These are phyloP conservation scores for Rhodotorula sp. DNA, from an alignment of 1,284 basidiomycete species.

Conservation along the genomic window DNA sequence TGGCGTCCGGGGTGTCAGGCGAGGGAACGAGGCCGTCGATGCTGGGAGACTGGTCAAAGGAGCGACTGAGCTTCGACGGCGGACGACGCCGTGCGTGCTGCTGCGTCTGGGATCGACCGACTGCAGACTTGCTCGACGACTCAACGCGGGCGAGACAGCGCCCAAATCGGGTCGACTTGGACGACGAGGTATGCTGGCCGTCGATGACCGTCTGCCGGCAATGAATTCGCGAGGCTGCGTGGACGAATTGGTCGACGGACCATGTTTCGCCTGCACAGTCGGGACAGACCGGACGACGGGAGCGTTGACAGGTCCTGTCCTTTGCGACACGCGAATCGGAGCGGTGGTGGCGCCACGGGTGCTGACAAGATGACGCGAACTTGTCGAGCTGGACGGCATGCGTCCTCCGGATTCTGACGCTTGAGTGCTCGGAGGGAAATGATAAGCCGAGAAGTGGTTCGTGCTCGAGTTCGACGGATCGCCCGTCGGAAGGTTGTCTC, in stretches of 20 bases:
- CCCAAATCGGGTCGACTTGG: conserved; percentile 2
- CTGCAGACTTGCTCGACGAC: conserved; percentile 12
- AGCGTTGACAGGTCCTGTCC: no score
- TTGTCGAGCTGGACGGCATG: no score
- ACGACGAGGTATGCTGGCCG: neutral
- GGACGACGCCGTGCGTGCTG: neutral
- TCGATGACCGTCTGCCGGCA: conserved; percentile 9
- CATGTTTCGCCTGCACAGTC: neutral
- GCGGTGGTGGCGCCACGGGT: neutral
- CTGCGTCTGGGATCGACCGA: neutral
- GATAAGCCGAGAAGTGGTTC: no score
- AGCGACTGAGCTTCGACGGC: neutral
- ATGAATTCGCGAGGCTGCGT: conserved; percentile 24
- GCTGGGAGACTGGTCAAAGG: no score
- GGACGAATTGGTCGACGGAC: no score
- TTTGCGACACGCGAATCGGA: no score
- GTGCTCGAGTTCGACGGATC: neutral
- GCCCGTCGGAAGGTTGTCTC: neutral
- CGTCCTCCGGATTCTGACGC: no score
- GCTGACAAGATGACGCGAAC: no score
- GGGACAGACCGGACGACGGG: neutral
- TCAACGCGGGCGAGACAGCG: neutral
- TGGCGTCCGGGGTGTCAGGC: conserved; percentile 18
- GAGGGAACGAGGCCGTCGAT: neutral
- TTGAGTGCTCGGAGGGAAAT: no score